A percentile compares a stretch with the other conserved stretches of the same genome.
phyloP scores from a whole-genome alignment of 1,284 basidiomycete species.

The Vanrija sp. region DNA sequence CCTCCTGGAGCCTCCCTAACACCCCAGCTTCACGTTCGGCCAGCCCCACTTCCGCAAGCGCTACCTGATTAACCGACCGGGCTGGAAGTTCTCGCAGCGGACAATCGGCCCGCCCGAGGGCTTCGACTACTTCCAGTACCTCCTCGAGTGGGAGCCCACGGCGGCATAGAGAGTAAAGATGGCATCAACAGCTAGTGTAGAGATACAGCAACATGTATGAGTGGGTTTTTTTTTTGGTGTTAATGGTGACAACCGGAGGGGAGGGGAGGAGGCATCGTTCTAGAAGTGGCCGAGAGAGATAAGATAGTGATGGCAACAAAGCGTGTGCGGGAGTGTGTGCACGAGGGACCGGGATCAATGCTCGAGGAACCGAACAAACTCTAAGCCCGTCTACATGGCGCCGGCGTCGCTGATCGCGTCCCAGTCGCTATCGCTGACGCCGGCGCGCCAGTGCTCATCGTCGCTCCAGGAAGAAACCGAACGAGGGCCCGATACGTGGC shows the following conservation, averaged over 20 bases:
- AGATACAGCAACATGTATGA: too few species aligned
- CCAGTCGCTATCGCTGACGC: conserved; percentile 13
- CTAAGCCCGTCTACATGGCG: neutral
- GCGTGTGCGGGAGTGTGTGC: too few species aligned
- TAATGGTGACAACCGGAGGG: too few species aligned
- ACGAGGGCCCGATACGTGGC: neutral
- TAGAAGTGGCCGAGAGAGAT: too few species aligned
- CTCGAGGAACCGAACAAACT: too few species aligned
- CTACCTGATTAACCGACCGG: conserved; percentile 53
- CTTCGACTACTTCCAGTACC: conserved; percentile 83
- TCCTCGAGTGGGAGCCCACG: conserved; percentile 37
- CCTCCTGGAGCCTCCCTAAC: neutral
- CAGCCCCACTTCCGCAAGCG: conserved; percentile 84
- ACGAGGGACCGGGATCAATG: too few species aligned
- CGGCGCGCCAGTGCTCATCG: conserved; percentile 11
- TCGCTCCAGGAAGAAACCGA: conserved; percentile 10
- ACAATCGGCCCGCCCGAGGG: conserved; percentile 57
- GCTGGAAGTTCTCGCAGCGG: conserved; percentile 32
- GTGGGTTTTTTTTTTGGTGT: too few species aligned
- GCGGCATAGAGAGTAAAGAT: neutral
- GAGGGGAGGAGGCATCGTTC: too few species aligned
- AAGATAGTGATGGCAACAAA: too few species aligned
- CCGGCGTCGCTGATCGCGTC: conserved; percentile 10
- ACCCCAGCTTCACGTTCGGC: conserved; percentile 67
- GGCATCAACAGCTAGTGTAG: too few species aligned